These are phyloP conservation scores for Exidia glandulosa DNA, from an alignment of 768 basidiomycete genomes.

Conservation along the genomic window DNA sequence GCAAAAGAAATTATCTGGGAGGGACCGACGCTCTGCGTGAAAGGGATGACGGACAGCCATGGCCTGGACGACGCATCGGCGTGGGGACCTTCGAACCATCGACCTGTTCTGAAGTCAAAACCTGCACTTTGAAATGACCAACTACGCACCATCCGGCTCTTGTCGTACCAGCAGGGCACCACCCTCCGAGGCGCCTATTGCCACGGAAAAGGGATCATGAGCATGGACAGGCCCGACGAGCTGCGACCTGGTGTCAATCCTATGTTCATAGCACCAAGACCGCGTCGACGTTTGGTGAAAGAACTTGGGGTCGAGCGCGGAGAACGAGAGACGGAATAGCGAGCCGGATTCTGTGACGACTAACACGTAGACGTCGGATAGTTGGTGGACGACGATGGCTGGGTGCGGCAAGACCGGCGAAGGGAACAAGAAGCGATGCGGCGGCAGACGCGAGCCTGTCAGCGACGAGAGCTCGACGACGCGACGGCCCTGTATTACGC, in stretches of 20 bases:
- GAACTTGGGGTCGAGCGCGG: slow-evolving; percentile 28
- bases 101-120: too few species aligned
- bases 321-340: slow-evolving; percentile 61
- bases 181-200: slow-evolving; percentile 10
- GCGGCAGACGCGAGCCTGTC: slow-evolving; percentile 41
- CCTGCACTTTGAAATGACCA: not conserved
- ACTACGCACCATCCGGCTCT: too few species aligned
- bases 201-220: slow-evolving; percentile 10
- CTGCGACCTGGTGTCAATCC: slow-evolving; percentile 35
- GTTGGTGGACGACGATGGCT: slow-evolving; percentile 43
- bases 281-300: not conserved
- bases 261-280: slow-evolving; percentile 53
- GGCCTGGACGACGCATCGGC: too few species aligned
- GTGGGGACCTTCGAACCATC: too few species aligned
- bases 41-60: too few species aligned
- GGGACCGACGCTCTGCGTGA: too few species aligned
- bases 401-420: slow-evolving; percentile 55
- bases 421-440: slow-evolving; percentile 72
- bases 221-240: slow-evolving; percentile 25
- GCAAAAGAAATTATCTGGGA: slow-evolving; percentile 62
- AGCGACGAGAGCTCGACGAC: slow-evolving; percentile 73
- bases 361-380: slow-evolving; percentile 55
- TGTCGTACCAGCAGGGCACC: too few species aligned
- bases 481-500: slow-evolving; percentile 62
- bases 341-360: slow-evolving; percentile 58